Conservation (phyloP, 2,329 filamentous ascomycete genomes). For the Coniella vitis region DNA sequence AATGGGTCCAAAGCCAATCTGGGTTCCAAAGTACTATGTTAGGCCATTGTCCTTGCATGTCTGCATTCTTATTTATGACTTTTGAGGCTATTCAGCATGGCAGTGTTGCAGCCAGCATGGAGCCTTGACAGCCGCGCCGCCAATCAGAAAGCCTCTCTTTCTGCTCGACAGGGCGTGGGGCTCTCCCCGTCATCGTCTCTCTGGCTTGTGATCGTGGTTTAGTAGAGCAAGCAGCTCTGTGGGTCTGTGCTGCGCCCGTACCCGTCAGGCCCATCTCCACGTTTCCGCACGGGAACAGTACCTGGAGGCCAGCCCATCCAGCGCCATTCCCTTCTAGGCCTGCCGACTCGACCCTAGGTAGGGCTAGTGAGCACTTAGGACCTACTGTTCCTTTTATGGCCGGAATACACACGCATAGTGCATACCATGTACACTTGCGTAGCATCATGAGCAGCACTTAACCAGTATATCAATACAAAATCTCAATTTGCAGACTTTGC, state of each 20-base stretch:
- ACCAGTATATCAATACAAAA: no score
- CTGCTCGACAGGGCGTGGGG: background rate
- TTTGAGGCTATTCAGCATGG: slow-evolving; percentile 2
- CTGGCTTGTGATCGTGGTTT: slow-evolving; percentile 13
- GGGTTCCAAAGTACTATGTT: no score
- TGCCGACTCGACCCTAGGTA: no score
- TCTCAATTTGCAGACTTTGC: background rate
- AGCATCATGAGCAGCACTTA: no score
- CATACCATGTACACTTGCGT: no score
- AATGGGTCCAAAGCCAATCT: background rate
- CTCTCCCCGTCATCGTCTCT: background rate
- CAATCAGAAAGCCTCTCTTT: background rate
- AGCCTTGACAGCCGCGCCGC: background rate
- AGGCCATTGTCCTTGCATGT: background rate
- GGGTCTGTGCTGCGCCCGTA: background rate
- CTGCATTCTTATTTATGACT: background rate
- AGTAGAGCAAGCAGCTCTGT: slow-evolving; percentile 6
- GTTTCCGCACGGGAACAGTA: background rate
- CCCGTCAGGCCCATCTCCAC: background rate
- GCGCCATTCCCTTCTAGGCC: slow-evolving; percentile 1
- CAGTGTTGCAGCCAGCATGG: background rate
- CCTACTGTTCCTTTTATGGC: no score
- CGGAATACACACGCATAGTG: no score
- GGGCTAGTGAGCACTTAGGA: no score
- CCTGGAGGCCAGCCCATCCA: background rate